phyloP scores from a whole-genome alignment of 257 asterid species.

The Jacaranda copaia region DNA sequence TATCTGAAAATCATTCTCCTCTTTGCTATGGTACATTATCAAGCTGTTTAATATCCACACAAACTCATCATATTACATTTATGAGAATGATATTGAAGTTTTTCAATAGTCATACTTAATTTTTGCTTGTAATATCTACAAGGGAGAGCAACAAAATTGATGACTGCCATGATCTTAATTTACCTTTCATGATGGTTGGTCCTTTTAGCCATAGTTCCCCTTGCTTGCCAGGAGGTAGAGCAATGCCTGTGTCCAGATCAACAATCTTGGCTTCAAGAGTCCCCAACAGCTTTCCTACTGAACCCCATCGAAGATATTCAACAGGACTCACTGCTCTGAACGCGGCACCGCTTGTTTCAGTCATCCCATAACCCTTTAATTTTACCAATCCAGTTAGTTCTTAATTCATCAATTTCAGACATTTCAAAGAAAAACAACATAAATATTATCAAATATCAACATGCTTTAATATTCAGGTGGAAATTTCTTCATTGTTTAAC shows the following conservation, averaged over 20 bases:
- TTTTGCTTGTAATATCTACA: too few relatives aligned
- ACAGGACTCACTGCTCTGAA: slow-evolving; percentile 40
- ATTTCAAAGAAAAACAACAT: not conserved
- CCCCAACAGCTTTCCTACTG: slow-evolving; percentile 51
- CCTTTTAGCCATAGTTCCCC: slow-evolving; percentile 79
- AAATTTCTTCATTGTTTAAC: slow-evolving; percentile 31
- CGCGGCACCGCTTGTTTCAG: slow-evolving; percentile 58
- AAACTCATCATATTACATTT: too few relatives aligned
- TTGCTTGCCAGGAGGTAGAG: slow-evolving; percentile 52
- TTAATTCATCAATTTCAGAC: not conserved
- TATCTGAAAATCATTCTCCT: not conserved
- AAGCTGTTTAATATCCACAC: not conserved
- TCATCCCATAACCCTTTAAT: slow-evolving; percentile 72
- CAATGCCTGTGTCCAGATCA: slow-evolving; percentile 52
- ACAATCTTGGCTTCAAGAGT: slow-evolving; percentile 60
- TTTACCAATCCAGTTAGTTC: not conserved
- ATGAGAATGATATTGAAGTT: too few relatives aligned
- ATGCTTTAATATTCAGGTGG: not conserved
- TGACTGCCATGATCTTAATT: not conserved
- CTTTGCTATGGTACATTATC: not conserved
- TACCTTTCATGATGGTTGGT: slow-evolving; percentile 68
- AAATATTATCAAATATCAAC: not conserved
- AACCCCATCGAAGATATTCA: slow-evolving; percentile 51
- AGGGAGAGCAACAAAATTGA: too few relatives aligned
- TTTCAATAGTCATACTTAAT: too few relatives aligned